These are phyloP conservation scores for Dillenia suffruticosa DNA, from an alignment of 164 flowering plant species.

Conservation along the genomic window DNA sequence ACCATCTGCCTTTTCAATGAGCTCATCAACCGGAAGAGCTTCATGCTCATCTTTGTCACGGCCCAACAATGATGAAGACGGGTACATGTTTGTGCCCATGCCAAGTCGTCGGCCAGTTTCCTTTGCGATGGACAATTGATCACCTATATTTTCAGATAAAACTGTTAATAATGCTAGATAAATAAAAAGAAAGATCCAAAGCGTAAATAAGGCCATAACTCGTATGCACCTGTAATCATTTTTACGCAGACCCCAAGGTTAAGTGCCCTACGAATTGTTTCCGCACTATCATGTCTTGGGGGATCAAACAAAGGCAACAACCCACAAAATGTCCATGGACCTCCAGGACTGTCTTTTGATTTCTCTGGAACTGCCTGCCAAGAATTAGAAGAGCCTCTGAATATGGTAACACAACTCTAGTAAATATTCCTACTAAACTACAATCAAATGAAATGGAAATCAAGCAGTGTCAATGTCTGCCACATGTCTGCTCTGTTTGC, in stretches of 20 bases:
- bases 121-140: slow-evolving; percentile 85
- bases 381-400: not conserved
- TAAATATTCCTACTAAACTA: too few species aligned
- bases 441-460: too few species aligned
- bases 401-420: too few species aligned
- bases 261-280: slow-evolving; percentile 85
- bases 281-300: slow-evolving; percentile 92
- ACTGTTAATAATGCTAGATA: too few species aligned
- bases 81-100: slow-evolving; percentile 92
- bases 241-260: slow-evolving; percentile 87
- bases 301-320: slow-evolving; percentile 87
- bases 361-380: slow-evolving; percentile 75
- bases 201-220: not conserved
- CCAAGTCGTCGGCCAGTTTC: slow-evolving; percentile 92
- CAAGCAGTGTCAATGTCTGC: too few species aligned
- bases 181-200: too few species aligned
- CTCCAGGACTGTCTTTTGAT: slow-evolving; percentile 69
- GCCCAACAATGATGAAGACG: slow-evolving; percentile 75
- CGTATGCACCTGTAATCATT: slow-evolving; percentile 80
- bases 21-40: slow-evolving; percentile 78
- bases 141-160: slow-evolving; percentile 39
- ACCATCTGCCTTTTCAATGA: slow-evolving; percentile 91
- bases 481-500: too few species aligned
- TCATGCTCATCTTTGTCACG: slow-evolving; percentile 65
- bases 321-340: slow-evolving; percentile 86